Evolutionary conservation across 2,329 filamentous ascomycete species (phyloP).

Genomic region (Aspergillus terreus): DNA sequence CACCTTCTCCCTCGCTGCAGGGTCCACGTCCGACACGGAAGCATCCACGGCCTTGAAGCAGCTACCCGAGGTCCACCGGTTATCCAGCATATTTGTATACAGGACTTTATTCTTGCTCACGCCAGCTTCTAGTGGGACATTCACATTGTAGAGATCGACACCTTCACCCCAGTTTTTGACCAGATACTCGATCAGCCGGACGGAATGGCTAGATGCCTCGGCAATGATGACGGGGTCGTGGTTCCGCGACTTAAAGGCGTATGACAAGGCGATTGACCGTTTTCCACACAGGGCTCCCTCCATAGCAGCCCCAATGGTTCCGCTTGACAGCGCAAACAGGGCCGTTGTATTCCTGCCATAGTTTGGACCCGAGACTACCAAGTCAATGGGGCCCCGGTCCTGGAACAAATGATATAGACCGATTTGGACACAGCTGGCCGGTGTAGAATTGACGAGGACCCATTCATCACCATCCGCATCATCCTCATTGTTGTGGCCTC

Average conservation of each 20-base stretch:
- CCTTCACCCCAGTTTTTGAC: conserved; percentile 68
- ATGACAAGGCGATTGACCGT: conserved; percentile 77
- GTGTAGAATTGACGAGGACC: conserved; percentile 77
- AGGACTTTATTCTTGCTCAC: conserved; percentile 69
- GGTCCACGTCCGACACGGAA: conserved; percentile 55
- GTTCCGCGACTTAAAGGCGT: conserved; percentile 81
- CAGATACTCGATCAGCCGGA: conserved; percentile 75
- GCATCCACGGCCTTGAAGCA: conserved; percentile 79
- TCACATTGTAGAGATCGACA: conserved; percentile 85
- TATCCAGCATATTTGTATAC: conserved; percentile 86
- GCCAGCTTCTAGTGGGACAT: conserved; percentile 78
- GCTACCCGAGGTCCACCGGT: conserved; percentile 79
- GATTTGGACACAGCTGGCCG: conserved; percentile 77
- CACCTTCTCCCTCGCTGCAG: conserved; percentile 66
- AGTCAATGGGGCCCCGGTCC: conserved; percentile 66
- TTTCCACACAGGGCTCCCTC: conserved; percentile 70
- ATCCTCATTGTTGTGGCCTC: conserved; percentile 51
- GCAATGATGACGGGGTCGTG: conserved; percentile 80
- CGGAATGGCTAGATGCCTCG: conserved; percentile 69
- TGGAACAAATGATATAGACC: conserved; percentile 76
- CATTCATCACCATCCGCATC: conserved; percentile 65
- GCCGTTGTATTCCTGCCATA: conserved; percentile 80
- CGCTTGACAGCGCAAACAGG: conserved; percentile 72
- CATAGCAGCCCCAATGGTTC: conserved; percentile 72
- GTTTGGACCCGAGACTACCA: conserved; percentile 77